Evolutionary conservation across 1,139 yeast genomes (phyloP), one percentile per base, ranked within the genome.

Genomic region (Yamadazyma friedrichii): DNA sequence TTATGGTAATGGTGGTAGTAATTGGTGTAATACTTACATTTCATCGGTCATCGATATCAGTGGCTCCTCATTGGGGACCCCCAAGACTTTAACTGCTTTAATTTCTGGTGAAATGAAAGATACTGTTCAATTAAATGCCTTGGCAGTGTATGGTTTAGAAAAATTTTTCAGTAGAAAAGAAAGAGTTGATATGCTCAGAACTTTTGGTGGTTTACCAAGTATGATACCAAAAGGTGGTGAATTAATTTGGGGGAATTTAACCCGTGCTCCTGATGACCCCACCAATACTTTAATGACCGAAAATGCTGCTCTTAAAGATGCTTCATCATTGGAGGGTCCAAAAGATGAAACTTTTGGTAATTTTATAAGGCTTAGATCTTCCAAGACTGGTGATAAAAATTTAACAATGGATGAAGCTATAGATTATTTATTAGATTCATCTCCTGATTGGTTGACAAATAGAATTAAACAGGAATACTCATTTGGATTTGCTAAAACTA

Each of bases 31-130:
- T 52, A 83, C 82, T 31, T 74, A 93, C 57, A 72, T 93, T 46
- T 89, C 80, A 31, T 80, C 96, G 0, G 79, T 80, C 56, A 80
- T 93, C 28, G 94, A 93, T 58, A 85, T 94, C 42, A 80, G 95
- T 13, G 98, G 98, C 0, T 83, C 95, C 6, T 65, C 81, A 41
- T 70, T 93, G 42, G 98, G 98, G 2, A 89, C 98, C 0, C 98
- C 98, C 1, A 93, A 93, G 61, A 85, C 96, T 0, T 78, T 89
- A 26, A 89, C 95, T 0, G 97, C 97, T 0, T 68, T 93, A 45
- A 64, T 94, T 15, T 88, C 96, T 15, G 98, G 98, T 20, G 98
- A 93, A 64, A 93, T 94, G 98, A 88, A 84, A 61, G 98, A 93
- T 59, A 93, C 98, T 0, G 95, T 94, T 22, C 96, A 93, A 55